Base-by-base conservation (phyloP, 2,329 filamentous ascomycete genomes). In the Acrocalymma vagum region DNA sequence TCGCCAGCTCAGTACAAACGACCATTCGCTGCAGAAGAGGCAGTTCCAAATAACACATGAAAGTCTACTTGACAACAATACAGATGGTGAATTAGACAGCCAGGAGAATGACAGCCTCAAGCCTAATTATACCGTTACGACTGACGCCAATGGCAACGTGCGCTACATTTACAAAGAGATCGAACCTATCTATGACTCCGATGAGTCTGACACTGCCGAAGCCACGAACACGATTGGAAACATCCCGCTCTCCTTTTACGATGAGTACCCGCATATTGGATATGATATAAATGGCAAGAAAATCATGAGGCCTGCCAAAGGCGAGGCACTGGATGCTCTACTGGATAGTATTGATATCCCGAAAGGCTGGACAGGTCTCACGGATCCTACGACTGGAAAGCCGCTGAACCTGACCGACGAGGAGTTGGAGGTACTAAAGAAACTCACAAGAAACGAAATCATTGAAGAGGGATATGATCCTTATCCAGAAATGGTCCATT, bases 241-340 rank as follows among this genome's bases (percentile, higher is more conserved):
- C 66, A 99, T 99, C 45, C 90, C 92, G 5, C 76, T 97, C 33
- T 87, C 88, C 3, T 97, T 96, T 73, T 99, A 99, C 76, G 94
- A 99, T 69, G 88, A 90, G 23, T 99, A 96, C 67, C 94, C 94
- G 34, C 94, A 99, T 69, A 96, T 99, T 66, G 94, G 94, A 45
- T 99, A 99, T 73, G 90, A 96, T 62, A 97, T 99, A 75, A 95
- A 99, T 70, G 94, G 94, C 70, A 96, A 95, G 81, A 95, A 89
- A 72, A 96, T 99, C 52, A 89, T 96, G 85, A 87, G 94, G 36
- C 94, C 94, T 6, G 94, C 95, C 4, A 93, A 91, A 56, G 93
- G 93, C 36, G 88, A 96, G 67, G 94, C 94, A 23, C 76, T 99
- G 21, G 94, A 99, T 76, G 90, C 91, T 9, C 79, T 99, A 28